A percentile compares a stretch with the other conserved stretches of the same genome.
These are phyloP conservation scores for Pulveroboletus sp. DNA, from an alignment of 1,284 basidiomycete species.

Conservation along the genomic window DNA sequence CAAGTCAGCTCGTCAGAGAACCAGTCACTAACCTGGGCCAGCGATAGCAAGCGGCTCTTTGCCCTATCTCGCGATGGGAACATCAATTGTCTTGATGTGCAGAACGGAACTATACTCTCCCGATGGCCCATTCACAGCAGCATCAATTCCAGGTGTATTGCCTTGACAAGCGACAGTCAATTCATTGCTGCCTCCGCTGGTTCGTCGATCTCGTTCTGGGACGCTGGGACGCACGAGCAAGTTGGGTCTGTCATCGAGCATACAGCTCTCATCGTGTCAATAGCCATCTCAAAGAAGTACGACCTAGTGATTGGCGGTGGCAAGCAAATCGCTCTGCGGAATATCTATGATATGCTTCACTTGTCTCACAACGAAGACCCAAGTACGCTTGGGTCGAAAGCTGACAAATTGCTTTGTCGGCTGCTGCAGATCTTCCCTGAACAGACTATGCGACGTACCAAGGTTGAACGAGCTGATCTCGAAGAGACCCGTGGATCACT, in stretches of 20 bases:
- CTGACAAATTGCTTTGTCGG: not conserved
- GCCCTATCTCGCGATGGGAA: not conserved
- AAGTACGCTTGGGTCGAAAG: not conserved
- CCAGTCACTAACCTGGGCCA: not conserved
- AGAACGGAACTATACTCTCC: not conserved
- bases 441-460: not conserved
- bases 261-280: not conserved
- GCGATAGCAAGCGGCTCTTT: not conserved
- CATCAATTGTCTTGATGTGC: not conserved
- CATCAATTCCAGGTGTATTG: slow-evolving; percentile 1
- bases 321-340: not conserved
- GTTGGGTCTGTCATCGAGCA: slow-evolving; percentile 2
- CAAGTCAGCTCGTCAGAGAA: not conserved
- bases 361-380: not conserved
- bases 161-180: not conserved
- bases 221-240: slow-evolving; percentile 4
- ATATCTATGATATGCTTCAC: not conserved
- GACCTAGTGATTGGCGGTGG: slow-evolving; percentile 5
- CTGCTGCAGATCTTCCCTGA: not conserved
- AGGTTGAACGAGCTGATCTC: not conserved
- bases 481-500: not conserved
- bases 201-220: slow-evolving; percentile 15
- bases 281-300: slow-evolving; percentile 5
- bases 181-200: slow-evolving; percentile 10
- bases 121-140: slow-evolving; percentile 1